Conservation (phyloP, 2,329 filamentous ascomycete genomes). For the Talaromyces sp. region DNA sequence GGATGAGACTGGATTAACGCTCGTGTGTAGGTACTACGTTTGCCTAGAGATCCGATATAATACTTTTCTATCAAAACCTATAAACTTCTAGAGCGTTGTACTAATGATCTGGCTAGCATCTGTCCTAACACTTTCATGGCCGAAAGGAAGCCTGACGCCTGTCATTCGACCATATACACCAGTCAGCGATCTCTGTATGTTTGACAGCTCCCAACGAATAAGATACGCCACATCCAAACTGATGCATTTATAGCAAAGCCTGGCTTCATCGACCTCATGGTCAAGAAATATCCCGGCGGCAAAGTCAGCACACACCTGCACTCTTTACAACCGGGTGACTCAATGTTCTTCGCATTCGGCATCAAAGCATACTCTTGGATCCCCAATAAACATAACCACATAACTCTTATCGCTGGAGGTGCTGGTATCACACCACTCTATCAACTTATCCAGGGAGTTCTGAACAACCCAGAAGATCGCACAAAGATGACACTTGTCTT, state of each 20-base stretch:
- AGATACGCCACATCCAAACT: background rate
- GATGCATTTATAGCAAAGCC: slow-evolving; percentile 43
- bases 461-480: slow-evolving; percentile 56
- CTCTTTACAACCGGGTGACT: slow-evolving; percentile 57
- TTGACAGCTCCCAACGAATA: no score
- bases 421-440: slow-evolving; percentile 68
- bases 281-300: slow-evolving; percentile 64
- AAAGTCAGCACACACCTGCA: slow-evolving; percentile 63
- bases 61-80: background rate
- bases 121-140: slow-evolving; percentile 57
- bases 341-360: slow-evolving; percentile 53
- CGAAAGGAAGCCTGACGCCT: slow-evolving; percentile 54
- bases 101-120: slow-evolving; percentile 38
- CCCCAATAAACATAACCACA: slow-evolving; percentile 43
- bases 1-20: slow-evolving; percentile 9
- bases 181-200: slow-evolving; percentile 48
- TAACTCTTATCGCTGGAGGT: slow-evolving; percentile 66
- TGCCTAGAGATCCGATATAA: background rate
- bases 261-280: slow-evolving; percentile 58
- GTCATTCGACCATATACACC: slow-evolving; percentile 64
- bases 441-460: slow-evolving; percentile 58
- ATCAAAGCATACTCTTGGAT: slow-evolving; percentile 54
- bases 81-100: background rate
- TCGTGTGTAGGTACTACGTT: slow-evolving; percentile 8
- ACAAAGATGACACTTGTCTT: slow-evolving; percentile 62